These are phyloP conservation scores for Rutstroemia sp. DNA, from an alignment of 2,329 filamentous ascomycete genomes.

Conservation along the genomic window DNA sequence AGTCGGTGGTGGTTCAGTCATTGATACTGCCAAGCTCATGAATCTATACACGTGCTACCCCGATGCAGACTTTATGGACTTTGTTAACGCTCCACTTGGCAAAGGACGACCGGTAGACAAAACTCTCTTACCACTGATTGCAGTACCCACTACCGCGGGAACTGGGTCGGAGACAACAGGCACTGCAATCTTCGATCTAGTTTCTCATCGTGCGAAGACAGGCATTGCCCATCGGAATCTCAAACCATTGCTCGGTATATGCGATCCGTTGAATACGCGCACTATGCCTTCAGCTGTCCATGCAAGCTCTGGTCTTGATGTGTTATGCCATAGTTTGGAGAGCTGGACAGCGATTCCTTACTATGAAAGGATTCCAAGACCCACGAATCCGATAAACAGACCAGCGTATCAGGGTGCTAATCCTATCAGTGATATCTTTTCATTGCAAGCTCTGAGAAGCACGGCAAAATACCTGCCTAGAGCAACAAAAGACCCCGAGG, in stretches of 20 bases:
- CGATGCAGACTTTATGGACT: conserved; percentile 91
- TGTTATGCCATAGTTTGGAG: conserved; percentile 90
- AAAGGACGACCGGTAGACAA: conserved; percentile 70
- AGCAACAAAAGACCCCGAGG: conserved; percentile 79
- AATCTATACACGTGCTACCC: conserved; percentile 90
- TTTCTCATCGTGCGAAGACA: conserved; percentile 84
- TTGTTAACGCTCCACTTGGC: conserved; percentile 91
- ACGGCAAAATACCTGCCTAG: conserved; percentile 91
- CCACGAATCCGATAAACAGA: conserved; percentile 79
- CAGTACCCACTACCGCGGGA: conserved; percentile 78
- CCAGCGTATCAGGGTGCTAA: conserved; percentile 97
- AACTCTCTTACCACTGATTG: conserved; percentile 67
- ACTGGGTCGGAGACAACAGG: conserved; percentile 93
- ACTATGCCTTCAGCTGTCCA: conserved; percentile 96
- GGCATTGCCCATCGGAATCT: conserved; percentile 92
- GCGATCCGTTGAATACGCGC: conserved; percentile 77
- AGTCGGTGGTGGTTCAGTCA: conserved; percentile 89
- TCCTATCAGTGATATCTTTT: conserved; percentile 96
- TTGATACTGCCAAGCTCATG: conserved; percentile 98
- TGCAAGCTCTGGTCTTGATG: conserved; percentile 85
- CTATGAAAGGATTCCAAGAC: conserved; percentile 74
- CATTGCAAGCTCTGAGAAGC: conserved; percentile 70
- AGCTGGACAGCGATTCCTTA: conserved; percentile 98
- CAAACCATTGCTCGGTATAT: conserved; percentile 90
- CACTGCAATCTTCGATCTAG: conserved; percentile 95